Evolutionary conservation across 805 yeast species (phyloP), one percentile per base, ranked within the genome.

Genomic region (Candida montana): DNA sequence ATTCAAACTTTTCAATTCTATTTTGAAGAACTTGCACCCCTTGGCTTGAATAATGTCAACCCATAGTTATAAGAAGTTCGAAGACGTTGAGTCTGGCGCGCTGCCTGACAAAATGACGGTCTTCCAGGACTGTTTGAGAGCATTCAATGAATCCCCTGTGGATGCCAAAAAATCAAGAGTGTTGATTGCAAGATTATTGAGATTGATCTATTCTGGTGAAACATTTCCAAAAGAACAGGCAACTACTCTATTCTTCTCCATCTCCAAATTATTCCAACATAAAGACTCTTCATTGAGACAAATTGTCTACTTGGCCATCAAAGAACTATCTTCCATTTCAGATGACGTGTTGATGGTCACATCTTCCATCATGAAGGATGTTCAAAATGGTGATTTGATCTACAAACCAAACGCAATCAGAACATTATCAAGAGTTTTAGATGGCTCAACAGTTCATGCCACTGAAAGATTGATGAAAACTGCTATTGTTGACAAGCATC

Each of bases 341-440:
- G 86, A 87, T 52, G 97, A 93, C 64, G 88, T 89, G 43, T 75
- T 93, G 63, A 93, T 93, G 98, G 97, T 91, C 21, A 93, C 99
- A 21, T 87, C 96, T 3, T 89, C 96, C 21, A 90, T 93, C 59
- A 93, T 93, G 97, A 90, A 90, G 67, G 99, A 93, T 67, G 87
- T 93, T 41, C 97, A 95, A 67, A 82, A 81, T 51, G 91, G 91
- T 43, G 95, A 87, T 45, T 69, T 78, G 49, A 69, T 88, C 47
- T 89, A 83, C 65, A 88, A 89, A 59, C 96, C 99, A 42, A 84
- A 93, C 60, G 98, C 99, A 19, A 83, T 93, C 49, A 80, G 99
- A 63, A 84, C 98, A 0, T 74, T 93, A 55, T 79, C 90, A 17
- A 77, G 95, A 50, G 95, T 93, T 29, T 73, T 93, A 58, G 99